Percentiles rank a stretch among this genome's conserved stretches.
phyloP scores from a whole-genome alignment of 2,329 filamentous ascomycete genomes.

The Tolypocladium inflatum region DNA sequence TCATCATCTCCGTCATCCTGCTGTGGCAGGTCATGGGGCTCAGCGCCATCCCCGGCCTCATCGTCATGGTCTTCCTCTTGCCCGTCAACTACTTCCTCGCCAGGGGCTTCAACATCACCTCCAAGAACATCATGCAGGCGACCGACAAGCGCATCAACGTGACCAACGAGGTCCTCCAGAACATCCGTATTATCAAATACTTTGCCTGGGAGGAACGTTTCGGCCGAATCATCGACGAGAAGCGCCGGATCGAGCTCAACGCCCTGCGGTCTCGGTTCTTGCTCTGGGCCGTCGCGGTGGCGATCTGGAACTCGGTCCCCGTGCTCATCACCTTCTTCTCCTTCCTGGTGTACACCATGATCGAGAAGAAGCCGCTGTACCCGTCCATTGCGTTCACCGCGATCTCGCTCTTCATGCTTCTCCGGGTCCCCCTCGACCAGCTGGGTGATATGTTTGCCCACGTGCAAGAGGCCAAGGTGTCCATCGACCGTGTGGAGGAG shows the following conservation, averaged over 20 bases:
- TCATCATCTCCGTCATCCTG: slow-evolving; percentile 69
- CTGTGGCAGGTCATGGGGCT: slow-evolving; percentile 86
- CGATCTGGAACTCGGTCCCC: slow-evolving; percentile 93
- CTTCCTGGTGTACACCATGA: slow-evolving; percentile 83
- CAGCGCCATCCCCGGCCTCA: slow-evolving; percentile 87
- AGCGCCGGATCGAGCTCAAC: slow-evolving; percentile 68
- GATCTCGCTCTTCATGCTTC: slow-evolving; percentile 87
- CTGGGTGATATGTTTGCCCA: slow-evolving; percentile 98
- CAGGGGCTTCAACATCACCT: slow-evolving; percentile 72
- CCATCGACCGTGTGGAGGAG: slow-evolving; percentile 90
- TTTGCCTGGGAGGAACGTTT: slow-evolving; percentile 98
- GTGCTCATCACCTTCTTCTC: slow-evolving; percentile 94
- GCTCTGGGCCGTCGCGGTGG: slow-evolving; percentile 84
- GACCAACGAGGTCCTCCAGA: slow-evolving; percentile 93
- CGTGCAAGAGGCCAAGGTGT: slow-evolving; percentile 95
- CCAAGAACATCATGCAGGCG: slow-evolving; percentile 83
- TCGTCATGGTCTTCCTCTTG: slow-evolving; percentile 80
- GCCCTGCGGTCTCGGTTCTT: slow-evolving; percentile 76
- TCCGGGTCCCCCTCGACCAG: slow-evolving; percentile 89
- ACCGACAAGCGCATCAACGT: slow-evolving; percentile 94
- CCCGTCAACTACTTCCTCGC: slow-evolving; percentile 88
- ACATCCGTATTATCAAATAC: slow-evolving; percentile 98
- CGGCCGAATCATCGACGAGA: slow-evolving; percentile 77
- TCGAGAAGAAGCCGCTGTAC: slow-evolving; percentile 82
- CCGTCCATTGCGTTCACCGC: slow-evolving; percentile 94